These are phyloP conservation scores for Thelonectria discophora DNA, from an alignment of 2,329 filamentous ascomycete species.

Conservation along the genomic window DNA sequence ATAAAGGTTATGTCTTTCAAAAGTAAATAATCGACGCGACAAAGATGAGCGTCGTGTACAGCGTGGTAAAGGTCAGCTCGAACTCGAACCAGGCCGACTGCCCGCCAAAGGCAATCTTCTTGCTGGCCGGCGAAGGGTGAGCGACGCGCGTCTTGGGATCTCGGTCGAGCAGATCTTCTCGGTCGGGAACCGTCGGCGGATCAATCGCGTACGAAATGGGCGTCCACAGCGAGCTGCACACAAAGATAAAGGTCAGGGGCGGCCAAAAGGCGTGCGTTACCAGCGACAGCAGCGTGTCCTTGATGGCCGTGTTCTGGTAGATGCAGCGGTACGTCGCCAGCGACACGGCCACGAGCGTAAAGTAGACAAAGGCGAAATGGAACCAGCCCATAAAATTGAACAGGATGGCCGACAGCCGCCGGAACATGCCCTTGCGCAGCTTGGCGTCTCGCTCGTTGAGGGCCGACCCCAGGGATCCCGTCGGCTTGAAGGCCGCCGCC, in stretches of 20 bases:
- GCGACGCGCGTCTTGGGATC: constrained; percentile 65
- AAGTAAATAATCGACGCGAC: constrained; percentile 50
- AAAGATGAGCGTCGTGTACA: constrained; percentile 61
- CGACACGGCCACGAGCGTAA: constrained; percentile 60
- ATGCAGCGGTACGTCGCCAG: constrained; percentile 62
- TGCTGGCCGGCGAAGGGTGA: constrained; percentile 59
- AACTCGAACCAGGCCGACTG: constrained; percentile 66
- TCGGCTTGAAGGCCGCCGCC: constrained; percentile 67
- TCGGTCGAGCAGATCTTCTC: constrained; percentile 64
- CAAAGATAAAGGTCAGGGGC: constrained; percentile 65
- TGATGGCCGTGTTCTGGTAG: constrained; percentile 47
- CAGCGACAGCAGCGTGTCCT: constrained; percentile 59
- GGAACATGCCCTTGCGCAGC: constrained; percentile 60
- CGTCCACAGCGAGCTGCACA: constrained; percentile 64
- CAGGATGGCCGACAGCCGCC: constrained; percentile 62
- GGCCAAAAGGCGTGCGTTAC: constrained; percentile 71
- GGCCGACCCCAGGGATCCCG: constrained; percentile 63
- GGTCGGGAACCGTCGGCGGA: constrained; percentile 65
- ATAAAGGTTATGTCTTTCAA: constrained; percentile 32
- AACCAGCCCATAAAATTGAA: constrained; percentile 65
- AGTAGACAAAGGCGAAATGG: constrained; percentile 63
- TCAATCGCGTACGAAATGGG: constrained; percentile 69
- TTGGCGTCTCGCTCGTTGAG: constrained; percentile 67
- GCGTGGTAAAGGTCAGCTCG: constrained; percentile 61
- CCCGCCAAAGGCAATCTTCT: constrained; percentile 63